Conservation (phyloP, 352 stramenopile genomes). For the Globisporangium camurandrum region DNA sequence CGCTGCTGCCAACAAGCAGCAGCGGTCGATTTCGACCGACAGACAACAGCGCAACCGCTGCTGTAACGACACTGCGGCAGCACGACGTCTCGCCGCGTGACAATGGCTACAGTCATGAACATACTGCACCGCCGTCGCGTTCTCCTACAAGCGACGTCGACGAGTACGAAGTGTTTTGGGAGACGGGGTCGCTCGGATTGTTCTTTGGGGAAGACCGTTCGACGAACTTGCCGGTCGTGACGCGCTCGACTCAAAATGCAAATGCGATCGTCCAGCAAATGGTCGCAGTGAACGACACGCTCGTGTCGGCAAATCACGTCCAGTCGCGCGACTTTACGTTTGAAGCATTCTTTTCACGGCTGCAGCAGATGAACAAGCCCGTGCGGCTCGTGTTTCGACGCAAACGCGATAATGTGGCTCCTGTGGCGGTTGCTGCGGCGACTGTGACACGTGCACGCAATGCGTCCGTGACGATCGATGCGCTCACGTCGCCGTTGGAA, state of each 20-base stretch:
- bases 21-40: no score
- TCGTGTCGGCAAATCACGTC: slow-evolving; percentile 72
- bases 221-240: slow-evolving; percentile 73
- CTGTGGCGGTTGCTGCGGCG: neutral
- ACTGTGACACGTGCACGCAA: slow-evolving; percentile 7
- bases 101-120: no score
- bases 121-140: slow-evolving; percentile 10
- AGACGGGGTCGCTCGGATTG: slow-evolving; percentile 68
- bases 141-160: slow-evolving; percentile 18
- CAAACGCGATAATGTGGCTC: no score
- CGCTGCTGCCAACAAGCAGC: neutral
- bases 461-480: slow-evolving; percentile 28
- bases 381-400: slow-evolving; percentile 65
- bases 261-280: slow-evolving; percentile 63
- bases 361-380: slow-evolving; percentile 84
- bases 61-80: neutral
- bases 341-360: slow-evolving; percentile 67
- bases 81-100: slow-evolving; percentile 31
- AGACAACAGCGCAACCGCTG: neutral
- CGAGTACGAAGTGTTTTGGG: slow-evolving; percentile 76
- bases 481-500: slow-evolving; percentile 11
- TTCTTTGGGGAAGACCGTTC: slow-evolving; percentile 76
- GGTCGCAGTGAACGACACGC: slow-evolving; percentile 68
- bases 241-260: slow-evolving; percentile 51
- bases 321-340: slow-evolving; percentile 67